phyloP scores from a whole-genome alignment of 352 stramenopile genomes.

The Pythium plurisporium region DNA sequence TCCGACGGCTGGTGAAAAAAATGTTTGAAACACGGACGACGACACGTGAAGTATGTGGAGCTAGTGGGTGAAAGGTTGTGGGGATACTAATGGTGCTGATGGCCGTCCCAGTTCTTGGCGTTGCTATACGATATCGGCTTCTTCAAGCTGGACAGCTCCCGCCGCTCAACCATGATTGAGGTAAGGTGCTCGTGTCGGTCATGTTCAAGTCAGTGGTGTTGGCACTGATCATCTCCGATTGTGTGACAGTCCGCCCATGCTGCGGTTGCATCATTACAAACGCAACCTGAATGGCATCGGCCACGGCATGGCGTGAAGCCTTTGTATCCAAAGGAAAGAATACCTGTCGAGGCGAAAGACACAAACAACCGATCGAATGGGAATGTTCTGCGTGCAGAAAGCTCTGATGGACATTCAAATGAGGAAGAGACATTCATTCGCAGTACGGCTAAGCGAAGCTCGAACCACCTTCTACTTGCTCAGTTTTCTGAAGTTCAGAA shows the following conservation, averaged over 20 bases:
- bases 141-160: conserved; percentile 21
- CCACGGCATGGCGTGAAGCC: neutral
- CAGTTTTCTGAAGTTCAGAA: conserved; percentile 34
- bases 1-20: conserved; percentile 23
- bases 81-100: neutral
- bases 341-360: no score
- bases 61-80: no score
- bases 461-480: conserved; percentile 28
- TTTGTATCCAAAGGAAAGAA: conserved; percentile 19
- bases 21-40: conserved; percentile 27
- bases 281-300: conserved; percentile 5
- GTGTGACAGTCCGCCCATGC: conserved; percentile 22
- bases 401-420: no score
- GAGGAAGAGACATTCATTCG: conserved; percentile 7
- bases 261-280: conserved; percentile 21
- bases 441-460: conserved; percentile 22
- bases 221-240: no score
- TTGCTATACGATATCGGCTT: conserved; percentile 28
- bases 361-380: no score
- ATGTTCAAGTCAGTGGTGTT: neutral
- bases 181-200: conserved; percentile 5
- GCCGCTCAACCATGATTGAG: conserved; percentile 24
- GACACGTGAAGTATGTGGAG: conserved; percentile 18
- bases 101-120: conserved; percentile 16
- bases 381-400: no score